phyloP scores from a whole-genome alignment of 495 filamentous ascomycete species.

The Penicillium goetzii region DNA sequence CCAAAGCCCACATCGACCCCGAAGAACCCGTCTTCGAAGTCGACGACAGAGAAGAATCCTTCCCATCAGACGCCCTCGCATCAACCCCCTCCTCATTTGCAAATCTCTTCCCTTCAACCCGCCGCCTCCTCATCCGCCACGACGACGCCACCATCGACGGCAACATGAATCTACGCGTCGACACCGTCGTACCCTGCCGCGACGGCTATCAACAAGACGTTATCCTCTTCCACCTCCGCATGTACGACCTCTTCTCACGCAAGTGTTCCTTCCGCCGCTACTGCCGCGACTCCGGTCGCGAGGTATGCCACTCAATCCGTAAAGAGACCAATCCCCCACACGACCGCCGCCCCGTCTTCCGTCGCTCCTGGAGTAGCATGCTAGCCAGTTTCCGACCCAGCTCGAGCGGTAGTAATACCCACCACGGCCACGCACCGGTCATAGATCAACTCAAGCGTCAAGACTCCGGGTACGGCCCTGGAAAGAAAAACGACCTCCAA shows the following conservation, averaged over 20 bases:
- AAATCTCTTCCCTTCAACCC: constrained; percentile 81
- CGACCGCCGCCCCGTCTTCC: constrained; percentile 57
- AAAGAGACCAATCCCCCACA: constrained; percentile 62
- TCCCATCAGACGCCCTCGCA: constrained; percentile 65
- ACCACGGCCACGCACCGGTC: not conserved
- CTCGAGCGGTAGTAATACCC: constrained; percentile 41
- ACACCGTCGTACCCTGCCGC: constrained; percentile 67
- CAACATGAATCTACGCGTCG: constrained; percentile 95
- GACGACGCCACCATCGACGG: constrained; percentile 91
- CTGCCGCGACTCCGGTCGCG: constrained; percentile 88
- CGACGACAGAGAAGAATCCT: constrained; percentile 64
- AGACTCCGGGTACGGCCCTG: constrained; percentile 64
- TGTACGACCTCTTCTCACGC: constrained; percentile 86
- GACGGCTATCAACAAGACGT: constrained; percentile 64
- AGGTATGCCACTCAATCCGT: constrained; percentile 84
- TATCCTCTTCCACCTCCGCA: constrained; percentile 91
- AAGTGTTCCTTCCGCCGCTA: constrained; percentile 93
- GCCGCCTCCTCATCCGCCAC: constrained; percentile 81
- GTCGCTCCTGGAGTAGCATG: constrained; percentile 75
- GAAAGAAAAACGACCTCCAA: constrained; percentile 30
- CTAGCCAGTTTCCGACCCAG: constrained; percentile 68
- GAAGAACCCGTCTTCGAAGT: constrained; percentile 64
- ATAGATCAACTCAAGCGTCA: constrained; percentile 37
- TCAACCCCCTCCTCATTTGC: constrained; percentile 86
- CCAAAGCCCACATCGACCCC: constrained; percentile 57